Evolutionary conservation across 805 yeast genomes (phyloP).

Genomic region (Candida schatavii): DNA sequence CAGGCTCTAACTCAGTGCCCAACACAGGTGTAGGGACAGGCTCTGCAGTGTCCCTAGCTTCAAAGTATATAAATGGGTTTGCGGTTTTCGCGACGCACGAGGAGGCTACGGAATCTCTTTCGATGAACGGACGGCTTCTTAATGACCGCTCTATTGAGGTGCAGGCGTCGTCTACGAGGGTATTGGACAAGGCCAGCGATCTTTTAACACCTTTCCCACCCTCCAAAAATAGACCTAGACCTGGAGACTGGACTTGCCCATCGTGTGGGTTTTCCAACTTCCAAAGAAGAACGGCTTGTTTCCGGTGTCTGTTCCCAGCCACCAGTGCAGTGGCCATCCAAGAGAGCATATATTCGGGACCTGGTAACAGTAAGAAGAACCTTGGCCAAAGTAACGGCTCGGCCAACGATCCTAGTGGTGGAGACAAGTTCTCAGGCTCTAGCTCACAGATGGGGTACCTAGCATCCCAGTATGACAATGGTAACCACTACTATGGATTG

Average conservation of each 20-base stretch:
- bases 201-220: slow-evolving; percentile 82
- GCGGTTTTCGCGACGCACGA: slow-evolving; percentile 83
- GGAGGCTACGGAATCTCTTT: slow-evolving; percentile 75
- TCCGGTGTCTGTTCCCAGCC: slow-evolving; percentile 88
- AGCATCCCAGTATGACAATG: neutral
- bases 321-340: slow-evolving; percentile 68
- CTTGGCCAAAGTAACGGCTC: slow-evolving; percentile 4
- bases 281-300: slow-evolving; percentile 91
- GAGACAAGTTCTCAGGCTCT: neutral
- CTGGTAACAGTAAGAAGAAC: slow-evolving; percentile 3
- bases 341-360: slow-evolving; percentile 48
- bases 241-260: slow-evolving; percentile 98
- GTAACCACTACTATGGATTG: no score
- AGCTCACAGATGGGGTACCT: neutral
- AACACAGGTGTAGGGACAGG: slow-evolving; percentile 21
- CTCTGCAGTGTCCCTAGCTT: slow-evolving; percentile 37
- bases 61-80: slow-evolving; percentile 58
- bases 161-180: slow-evolving; percentile 77
- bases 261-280: slow-evolving; percentile 93
- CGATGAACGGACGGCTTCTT: slow-evolving; percentile 73
- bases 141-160: slow-evolving; percentile 78
- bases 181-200: slow-evolving; percentile 79
- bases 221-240: slow-evolving; percentile 83
- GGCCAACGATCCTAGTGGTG: slow-evolving; percentile 7
- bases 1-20: slow-evolving; percentile 7